Conservation (phyloP, 371 early-diverging fungal species). For the Rhizopus sp. region DNA sequence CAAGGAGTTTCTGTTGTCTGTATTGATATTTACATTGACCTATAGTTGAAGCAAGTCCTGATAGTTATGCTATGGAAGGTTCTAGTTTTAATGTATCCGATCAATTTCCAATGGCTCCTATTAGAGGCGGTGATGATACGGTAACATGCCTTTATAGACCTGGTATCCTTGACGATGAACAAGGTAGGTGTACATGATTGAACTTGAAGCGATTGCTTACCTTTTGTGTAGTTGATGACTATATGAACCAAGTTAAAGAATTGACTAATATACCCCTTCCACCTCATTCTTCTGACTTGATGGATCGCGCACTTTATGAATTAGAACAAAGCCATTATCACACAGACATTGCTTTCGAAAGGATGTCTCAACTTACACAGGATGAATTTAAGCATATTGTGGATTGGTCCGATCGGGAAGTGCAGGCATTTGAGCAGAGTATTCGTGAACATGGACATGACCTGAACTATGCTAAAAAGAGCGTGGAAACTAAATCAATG, state of each 20-base stretch:
- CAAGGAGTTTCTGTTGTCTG: no score
- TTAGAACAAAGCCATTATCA: slow-evolving; percentile 62
- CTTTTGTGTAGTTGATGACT: slow-evolving; percentile 41
- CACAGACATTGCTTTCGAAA: slow-evolving; percentile 54
- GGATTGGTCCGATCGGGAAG: slow-evolving; percentile 64
- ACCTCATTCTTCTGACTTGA: slow-evolving; percentile 53
- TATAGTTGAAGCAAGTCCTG: slow-evolving; percentile 11
- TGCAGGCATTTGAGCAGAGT: slow-evolving; percentile 68
- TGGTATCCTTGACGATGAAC: neutral
- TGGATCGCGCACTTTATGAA: slow-evolving; percentile 64
- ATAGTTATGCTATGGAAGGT: neutral
- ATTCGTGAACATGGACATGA: slow-evolving; percentile 75
- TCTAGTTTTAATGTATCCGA: neutral
- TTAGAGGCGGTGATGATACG: slow-evolving; percentile 56
- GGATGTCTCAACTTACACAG: slow-evolving; percentile 47
- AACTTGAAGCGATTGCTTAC: neutral
- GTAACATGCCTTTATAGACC: slow-evolving; percentile 38
- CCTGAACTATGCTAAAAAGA: slow-evolving; percentile 59
- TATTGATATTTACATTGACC: no score
- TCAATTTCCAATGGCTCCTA: slow-evolving; percentile 10
- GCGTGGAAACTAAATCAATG: slow-evolving; percentile 55
- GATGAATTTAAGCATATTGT: slow-evolving; percentile 53
- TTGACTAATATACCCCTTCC: slow-evolving; percentile 43
- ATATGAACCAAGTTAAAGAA: slow-evolving; percentile 47
- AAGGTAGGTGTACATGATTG: slow-evolving; percentile 1